phyloP scores from a whole-genome alignment of 106 monocot species.

The Dendrobium officinale region DNA sequence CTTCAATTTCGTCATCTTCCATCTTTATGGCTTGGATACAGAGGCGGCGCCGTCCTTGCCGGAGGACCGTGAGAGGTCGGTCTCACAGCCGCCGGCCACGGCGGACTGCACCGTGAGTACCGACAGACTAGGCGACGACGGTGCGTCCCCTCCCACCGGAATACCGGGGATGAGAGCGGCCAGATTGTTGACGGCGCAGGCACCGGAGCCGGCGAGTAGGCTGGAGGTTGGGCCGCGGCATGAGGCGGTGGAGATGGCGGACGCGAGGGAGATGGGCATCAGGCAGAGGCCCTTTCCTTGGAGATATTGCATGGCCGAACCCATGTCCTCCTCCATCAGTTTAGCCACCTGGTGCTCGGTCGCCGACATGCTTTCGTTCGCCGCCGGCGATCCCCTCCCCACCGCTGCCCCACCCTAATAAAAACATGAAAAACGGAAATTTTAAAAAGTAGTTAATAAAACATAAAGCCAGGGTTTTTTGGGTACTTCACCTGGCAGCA shows the following conservation, averaged over 20 bases:
- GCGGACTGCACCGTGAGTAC: conserved; percentile 65
- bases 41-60: conserved; percentile 43
- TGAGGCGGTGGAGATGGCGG: conserved; percentile 76
- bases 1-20: not conserved
- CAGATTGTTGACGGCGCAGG: not conserved
- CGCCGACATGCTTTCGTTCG: conserved; percentile 31
- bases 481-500: conserved; percentile 12
- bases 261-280: conserved; percentile 91
- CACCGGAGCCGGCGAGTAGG: not conserved
- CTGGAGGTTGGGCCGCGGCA: conserved; percentile 7
- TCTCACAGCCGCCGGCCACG: conserved; percentile 24
- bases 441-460: not conserved
- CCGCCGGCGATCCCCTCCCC: conserved; percentile 14
- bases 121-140: conserved; percentile 53
- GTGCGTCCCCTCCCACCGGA: conserved; percentile 13
- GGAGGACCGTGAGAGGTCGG: not conserved
- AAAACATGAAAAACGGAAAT: not conserved
- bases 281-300: conserved; percentile 90
- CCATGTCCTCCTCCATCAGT: conserved; percentile 94
- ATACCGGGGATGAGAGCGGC: not conserved
- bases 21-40: not conserved
- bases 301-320: conserved; percentile 86
- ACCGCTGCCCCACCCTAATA: conserved; percentile 6
- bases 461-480: conserved; percentile 1
- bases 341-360: conserved; percentile 84